phyloP scores from a whole-genome alignment of 805 yeast genomes.

The Middelhovenomyces tepae region DNA sequence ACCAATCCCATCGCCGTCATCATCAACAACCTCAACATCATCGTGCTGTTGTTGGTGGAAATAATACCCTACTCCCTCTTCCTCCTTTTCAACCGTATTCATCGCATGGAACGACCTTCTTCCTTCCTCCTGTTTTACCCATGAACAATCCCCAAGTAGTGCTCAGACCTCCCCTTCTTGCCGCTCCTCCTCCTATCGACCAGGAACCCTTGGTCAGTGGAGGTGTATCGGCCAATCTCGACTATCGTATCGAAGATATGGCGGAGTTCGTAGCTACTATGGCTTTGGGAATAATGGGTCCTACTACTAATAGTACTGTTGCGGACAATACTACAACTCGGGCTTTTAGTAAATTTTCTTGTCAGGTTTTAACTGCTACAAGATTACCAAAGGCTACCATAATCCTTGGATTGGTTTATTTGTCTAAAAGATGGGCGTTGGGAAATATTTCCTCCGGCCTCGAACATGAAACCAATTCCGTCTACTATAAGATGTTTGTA shows the following conservation, averaged over 20 bases:
- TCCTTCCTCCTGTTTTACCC: constrained; percentile 14
- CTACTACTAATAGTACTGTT: constrained; percentile 15
- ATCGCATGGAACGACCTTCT: constrained; percentile 14
- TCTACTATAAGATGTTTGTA: constrained; percentile 45
- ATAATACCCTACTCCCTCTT: constrained; percentile 1
- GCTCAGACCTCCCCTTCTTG: constrained; percentile 1
- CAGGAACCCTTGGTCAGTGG: constrained; percentile 38
- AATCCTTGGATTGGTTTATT: constrained; percentile 67
- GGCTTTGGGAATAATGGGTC: constrained; percentile 44
- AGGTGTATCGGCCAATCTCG: constrained; percentile 70
- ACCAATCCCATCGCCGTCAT: constrained; percentile 2
- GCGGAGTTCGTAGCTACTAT: constrained; percentile 71
- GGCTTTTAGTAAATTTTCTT: constrained; percentile 50
- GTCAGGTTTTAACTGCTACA: constrained; percentile 73
- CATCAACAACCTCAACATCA: constrained; percentile 2
- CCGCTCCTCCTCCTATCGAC: neutral
- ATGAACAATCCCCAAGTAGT: constrained; percentile 4
- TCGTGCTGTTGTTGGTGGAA: constrained; percentile 1
- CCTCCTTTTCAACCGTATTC: constrained; percentile 9
- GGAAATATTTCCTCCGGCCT: constrained; percentile 27
- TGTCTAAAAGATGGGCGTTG: constrained; percentile 50
- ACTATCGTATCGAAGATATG: constrained; percentile 73
- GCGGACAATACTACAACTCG: constrained; percentile 30
- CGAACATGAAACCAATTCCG: constrained; percentile 20
- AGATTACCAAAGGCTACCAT: constrained; percentile 79